Percentiles rank a stretch among this genome's conserved stretches.
These are phyloP conservation scores for Cryptococcus amylolentus DNA, from an alignment of 1,284 basidiomycete species.

Conservation along the genomic window DNA sequence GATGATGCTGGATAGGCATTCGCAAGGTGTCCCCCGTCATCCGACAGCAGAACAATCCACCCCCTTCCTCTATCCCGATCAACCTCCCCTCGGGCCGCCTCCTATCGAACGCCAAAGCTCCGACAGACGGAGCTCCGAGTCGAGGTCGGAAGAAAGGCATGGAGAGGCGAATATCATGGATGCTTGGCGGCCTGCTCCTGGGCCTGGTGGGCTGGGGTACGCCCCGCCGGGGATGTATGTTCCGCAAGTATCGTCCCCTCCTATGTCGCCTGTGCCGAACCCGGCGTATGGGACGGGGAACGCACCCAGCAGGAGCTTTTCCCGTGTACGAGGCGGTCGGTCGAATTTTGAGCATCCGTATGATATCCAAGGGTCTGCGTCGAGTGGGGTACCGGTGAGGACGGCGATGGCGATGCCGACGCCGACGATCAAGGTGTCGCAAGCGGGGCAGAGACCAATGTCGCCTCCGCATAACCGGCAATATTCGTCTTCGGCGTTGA, in stretches of 20 bases:
- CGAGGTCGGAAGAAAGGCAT: constrained; percentile 22
- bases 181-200: constrained; percentile 28
- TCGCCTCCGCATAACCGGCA: constrained; percentile 26
- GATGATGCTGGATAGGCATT: constrained; percentile 50
- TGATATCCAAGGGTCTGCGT: constrained; percentile 5
- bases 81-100: constrained; percentile 30
- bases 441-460: constrained; percentile 13
- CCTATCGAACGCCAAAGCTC: constrained; percentile 17
- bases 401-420: constrained; percentile 5
- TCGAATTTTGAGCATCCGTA: constrained; percentile 36
- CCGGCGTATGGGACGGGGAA: constrained; percentile 2
- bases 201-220: constrained; percentile 12
- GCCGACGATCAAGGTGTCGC: constrained; percentile 25
- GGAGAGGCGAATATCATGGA: constrained; percentile 36
- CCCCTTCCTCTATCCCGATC: constrained; percentile 14
- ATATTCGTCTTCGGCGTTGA: constrained; percentile 29
- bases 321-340: constrained; percentile 43
- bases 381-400: not conserved
- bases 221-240: constrained; percentile 20
- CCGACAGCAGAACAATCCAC: constrained; percentile 19
- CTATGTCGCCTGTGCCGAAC: not conserved
- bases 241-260: constrained; percentile 5
- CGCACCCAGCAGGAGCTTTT: constrained; percentile 34
- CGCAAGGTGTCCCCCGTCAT: constrained; percentile 32
- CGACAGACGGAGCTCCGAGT: constrained; percentile 21